Conservation (phyloP, 2,329 filamentous ascomycete species). For the Ophiostoma triangulosporum region DNA sequence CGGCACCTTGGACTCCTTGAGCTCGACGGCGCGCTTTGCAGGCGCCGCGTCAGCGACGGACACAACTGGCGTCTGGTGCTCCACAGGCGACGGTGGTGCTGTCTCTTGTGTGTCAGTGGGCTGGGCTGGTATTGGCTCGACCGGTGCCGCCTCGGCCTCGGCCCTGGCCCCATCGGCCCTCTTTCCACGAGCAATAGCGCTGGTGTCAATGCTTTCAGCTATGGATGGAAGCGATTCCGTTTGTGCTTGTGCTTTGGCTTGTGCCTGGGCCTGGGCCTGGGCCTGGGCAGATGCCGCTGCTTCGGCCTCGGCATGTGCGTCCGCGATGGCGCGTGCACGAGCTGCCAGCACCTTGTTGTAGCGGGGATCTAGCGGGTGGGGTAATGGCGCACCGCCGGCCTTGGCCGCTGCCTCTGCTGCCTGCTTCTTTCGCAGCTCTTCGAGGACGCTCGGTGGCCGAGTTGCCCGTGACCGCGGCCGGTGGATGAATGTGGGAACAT, state of each 20-base stretch:
- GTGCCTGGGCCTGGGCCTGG: background rate
- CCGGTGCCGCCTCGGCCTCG: background rate
- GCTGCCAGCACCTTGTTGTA: constrained; percentile 4
- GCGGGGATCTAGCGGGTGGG: constrained; percentile 15
- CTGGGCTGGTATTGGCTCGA: background rate
- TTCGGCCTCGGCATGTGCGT: background rate
- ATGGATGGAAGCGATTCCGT: too few species aligned
- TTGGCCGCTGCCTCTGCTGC: background rate
- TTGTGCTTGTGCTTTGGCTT: background rate
- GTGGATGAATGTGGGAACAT: constrained; percentile 10
- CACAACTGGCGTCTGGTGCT: background rate
- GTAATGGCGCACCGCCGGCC: background rate
- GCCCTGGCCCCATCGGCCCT: background rate
- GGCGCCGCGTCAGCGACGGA: background rate
- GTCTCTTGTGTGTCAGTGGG: background rate
- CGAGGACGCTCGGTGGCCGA: constrained; percentile 1
- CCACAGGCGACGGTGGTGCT: background rate
- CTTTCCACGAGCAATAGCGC: background rate
- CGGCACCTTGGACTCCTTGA: constrained; percentile 82
- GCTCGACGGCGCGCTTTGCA: constrained; percentile 32
- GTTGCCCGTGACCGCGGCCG: constrained; percentile 6
- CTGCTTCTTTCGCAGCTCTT: background rate
- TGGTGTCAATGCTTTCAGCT: background rate
- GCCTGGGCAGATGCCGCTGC: background rate
- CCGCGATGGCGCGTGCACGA: background rate